Conservation (phyloP, 2,329 filamentous ascomycete species). For the Aaosphaeria pasadenensis region DNA sequence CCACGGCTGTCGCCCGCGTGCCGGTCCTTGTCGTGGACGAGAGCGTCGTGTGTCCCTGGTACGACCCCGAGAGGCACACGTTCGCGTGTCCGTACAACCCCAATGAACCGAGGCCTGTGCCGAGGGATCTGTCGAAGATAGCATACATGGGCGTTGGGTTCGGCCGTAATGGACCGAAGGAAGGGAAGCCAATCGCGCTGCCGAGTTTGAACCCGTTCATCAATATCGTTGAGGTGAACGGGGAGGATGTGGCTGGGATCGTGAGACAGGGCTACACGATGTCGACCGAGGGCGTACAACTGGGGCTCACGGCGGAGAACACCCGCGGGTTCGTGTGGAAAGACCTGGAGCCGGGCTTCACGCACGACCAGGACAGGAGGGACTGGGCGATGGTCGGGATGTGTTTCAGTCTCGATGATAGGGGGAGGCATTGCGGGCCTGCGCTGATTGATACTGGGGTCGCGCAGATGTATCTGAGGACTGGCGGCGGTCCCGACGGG, state of each 20-base stretch:
- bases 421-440: constrained; percentile 18
- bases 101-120: constrained; percentile 17
- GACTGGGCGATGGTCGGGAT: constrained; percentile 35
- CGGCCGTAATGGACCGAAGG: constrained; percentile 25
- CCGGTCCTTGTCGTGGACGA: constrained; percentile 32
- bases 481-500: constrained; percentile 15
- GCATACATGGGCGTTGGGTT: constrained; percentile 38
- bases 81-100: constrained; percentile 29
- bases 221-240: constrained; percentile 28
- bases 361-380: constrained; percentile 22
- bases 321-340: constrained; percentile 19
- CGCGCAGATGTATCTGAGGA: constrained; percentile 33
- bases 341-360: constrained; percentile 22
- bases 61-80: constrained; percentile 20
- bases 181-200: constrained; percentile 26
- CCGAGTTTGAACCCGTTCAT: constrained; percentile 33
- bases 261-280: constrained; percentile 27
- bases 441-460: constrained; percentile 34
- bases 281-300: constrained; percentile 25
- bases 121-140: constrained; percentile 24
- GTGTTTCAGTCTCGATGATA: constrained; percentile 26
- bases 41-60: constrained; percentile 33
- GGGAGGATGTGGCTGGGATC: constrained; percentile 2
- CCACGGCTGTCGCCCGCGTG: constrained; percentile 20
- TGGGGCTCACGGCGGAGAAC: constrained; percentile 25